A percentile compares a stretch with the other conserved stretches of the same genome.
These are phyloP conservation scores for Pseudogymnoascus destructans DNA, from an alignment of 2,329 filamentous ascomycete species.

Conservation along the genomic window DNA sequence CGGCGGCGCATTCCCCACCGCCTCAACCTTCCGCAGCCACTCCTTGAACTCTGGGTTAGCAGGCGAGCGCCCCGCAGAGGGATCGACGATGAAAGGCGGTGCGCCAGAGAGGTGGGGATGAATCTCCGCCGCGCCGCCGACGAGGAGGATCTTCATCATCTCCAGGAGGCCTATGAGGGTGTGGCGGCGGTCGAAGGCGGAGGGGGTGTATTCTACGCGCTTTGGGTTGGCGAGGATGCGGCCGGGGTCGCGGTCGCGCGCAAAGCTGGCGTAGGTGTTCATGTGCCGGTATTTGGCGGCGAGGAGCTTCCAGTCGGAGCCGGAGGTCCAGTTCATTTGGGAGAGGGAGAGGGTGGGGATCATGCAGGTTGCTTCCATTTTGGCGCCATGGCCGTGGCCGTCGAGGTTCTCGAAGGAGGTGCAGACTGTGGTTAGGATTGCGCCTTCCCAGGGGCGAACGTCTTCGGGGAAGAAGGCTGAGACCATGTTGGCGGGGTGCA, in stretches of 20 bases:
- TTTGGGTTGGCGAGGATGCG: conserved; percentile 40
- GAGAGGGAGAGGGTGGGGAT: conserved; percentile 51
- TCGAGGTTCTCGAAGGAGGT: conserved; percentile 72
- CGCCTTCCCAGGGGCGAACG: conserved; percentile 56
- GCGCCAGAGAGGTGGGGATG: conserved; percentile 49
- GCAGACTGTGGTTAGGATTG: conserved; percentile 68
- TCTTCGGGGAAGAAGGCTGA: conserved; percentile 54
- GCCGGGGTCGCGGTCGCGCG: conserved; percentile 64
- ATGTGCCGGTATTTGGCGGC: conserved; percentile 55
- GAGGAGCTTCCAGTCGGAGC: conserved; percentile 59
- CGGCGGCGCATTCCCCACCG: conserved; percentile 38
- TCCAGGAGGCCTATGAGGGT: conserved; percentile 62
- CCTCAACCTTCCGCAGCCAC: conserved; percentile 43
- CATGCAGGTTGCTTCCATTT: conserved; percentile 68
- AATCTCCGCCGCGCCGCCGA: conserved; percentile 68
- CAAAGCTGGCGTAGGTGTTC: conserved; percentile 59
- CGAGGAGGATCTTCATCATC: conserved; percentile 63
- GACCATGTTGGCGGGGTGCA: conserved; percentile 59
- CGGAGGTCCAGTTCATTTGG: conserved; percentile 50
- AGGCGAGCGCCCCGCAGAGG: not conserved
- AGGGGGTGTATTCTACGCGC: conserved; percentile 58
- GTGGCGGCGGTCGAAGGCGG: conserved; percentile 59
- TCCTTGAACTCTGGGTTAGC: conserved; percentile 42
- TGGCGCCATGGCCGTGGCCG: conserved; percentile 64
- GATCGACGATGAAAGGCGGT: conserved; percentile 39